phyloP scores from a whole-genome alignment of 2,329 filamentous ascomycete species.

The Aphanocladium album region DNA sequence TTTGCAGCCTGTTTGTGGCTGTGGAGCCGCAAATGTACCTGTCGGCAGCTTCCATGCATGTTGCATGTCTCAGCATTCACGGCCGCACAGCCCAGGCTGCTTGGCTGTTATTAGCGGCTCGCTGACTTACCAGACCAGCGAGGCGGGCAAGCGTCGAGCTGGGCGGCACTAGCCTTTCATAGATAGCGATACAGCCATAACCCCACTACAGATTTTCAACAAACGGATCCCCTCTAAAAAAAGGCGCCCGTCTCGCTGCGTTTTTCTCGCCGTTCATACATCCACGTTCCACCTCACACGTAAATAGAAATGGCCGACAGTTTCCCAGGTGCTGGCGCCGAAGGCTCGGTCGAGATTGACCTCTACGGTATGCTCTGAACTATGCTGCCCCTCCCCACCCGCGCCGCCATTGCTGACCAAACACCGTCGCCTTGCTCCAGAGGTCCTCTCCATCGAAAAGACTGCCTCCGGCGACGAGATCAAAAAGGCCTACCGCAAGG shows the following conservation, averaged over 20 bases:
- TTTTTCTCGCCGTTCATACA: slow-evolving; percentile 8
- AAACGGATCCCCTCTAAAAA: slow-evolving; percentile 5
- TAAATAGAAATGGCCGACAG: slow-evolving; percentile 8
- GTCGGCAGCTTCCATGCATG: background rate
- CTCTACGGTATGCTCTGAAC: slow-evolving; percentile 51
- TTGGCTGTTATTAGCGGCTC: background rate
- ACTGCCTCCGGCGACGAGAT: slow-evolving; percentile 73
- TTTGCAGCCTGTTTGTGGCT: background rate
- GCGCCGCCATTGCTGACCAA: background rate
- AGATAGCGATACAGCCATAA: slow-evolving; percentile 3
- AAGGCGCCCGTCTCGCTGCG: background rate
- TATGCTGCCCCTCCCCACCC: background rate
- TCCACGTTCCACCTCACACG: background rate
- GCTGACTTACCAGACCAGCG: background rate
- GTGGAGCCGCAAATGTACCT: background rate
- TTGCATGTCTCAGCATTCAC: background rate
- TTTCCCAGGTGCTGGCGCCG: slow-evolving; percentile 6
- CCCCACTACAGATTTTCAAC: slow-evolving; percentile 16
- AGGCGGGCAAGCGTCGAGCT: background rate
- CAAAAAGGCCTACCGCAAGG: slow-evolving; percentile 95
- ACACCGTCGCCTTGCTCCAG: slow-evolving; percentile 39
- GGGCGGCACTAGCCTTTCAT: slow-evolving; percentile 3
- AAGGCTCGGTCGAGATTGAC: slow-evolving; percentile 43
- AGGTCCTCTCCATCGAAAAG: slow-evolving; percentile 71
- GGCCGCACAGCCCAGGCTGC: too few species aligned